Percentiles rank a stretch among this genome's conserved stretches.
Conservation (phyloP, 176 grass and related monocot species). For the Aegilops sharonensis region DNA sequence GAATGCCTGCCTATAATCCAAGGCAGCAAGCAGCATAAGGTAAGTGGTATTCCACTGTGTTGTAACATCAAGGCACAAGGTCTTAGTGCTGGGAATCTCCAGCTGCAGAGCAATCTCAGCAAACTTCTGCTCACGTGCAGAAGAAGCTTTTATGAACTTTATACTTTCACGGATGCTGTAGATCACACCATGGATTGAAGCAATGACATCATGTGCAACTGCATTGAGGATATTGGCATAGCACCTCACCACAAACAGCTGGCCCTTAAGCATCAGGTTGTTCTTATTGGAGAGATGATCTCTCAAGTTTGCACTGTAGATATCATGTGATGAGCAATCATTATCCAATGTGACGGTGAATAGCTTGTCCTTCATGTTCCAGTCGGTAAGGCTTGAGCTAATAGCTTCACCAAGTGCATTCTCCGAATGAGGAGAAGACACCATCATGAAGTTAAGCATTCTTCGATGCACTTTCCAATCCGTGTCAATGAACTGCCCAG, state of each 20-base stretch:
- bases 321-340: slow-evolving; percentile 87
- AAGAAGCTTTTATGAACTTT: slow-evolving; percentile 86
- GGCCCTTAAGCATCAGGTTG: slow-evolving; percentile 82
- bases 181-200: slow-evolving; percentile 80
- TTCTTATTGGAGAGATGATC: slow-evolving; percentile 79
- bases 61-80: slow-evolving; percentile 74
- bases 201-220: slow-evolving; percentile 80
- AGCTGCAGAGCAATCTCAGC: slow-evolving; percentile 72
- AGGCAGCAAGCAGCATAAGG: slow-evolving; percentile 79
- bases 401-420: slow-evolving; percentile 88
- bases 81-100: slow-evolving; percentile 68
- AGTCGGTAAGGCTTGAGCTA: slow-evolving; percentile 52
- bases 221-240: slow-evolving; percentile 70
- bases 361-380: slow-evolving; percentile 80
- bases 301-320: slow-evolving; percentile 90
- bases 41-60: slow-evolving; percentile 94
- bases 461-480: slow-evolving; percentile 72
- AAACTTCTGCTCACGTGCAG: slow-evolving; percentile 66
- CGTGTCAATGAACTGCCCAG: slow-evolving; percentile 61
- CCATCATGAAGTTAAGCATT: slow-evolving; percentile 97
- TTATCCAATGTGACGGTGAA: slow-evolving; percentile 93
- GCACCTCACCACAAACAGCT: slow-evolving; percentile 88
- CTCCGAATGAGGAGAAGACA: slow-evolving; percentile 88
- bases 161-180: slow-evolving; percentile 91
- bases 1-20: slow-evolving; percentile 81